phyloP scores from a whole-genome alignment of 371 early-diverging fungal genomes.

The Batkoa obscura region DNA sequence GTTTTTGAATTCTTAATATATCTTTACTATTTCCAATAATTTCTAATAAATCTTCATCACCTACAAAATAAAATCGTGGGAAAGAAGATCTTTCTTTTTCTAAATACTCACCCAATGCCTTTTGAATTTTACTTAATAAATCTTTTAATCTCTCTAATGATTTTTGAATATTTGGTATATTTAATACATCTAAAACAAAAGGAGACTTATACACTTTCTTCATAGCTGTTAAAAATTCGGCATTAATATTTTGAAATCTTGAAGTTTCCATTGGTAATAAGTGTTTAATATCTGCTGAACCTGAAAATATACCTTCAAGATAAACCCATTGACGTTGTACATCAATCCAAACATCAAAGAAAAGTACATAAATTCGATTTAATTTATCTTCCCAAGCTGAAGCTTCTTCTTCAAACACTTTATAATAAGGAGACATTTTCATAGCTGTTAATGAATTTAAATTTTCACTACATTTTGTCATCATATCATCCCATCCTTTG shows the following conservation, averaged over 20 bases:
- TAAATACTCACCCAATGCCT: conserved; percentile 94
- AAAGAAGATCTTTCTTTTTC: conserved; percentile 91
- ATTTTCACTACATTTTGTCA: conserved; percentile 88
- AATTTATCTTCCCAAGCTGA: conserved; percentile 88
- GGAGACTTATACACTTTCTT: conserved; percentile 96
- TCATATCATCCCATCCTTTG: conserved; percentile 93
- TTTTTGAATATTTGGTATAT: conserved; percentile 84
- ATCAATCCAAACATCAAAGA: conserved; percentile 93
- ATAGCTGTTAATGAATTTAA: conserved; percentile 87
- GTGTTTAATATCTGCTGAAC: conserved; percentile 91
- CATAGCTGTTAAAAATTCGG: conserved; percentile 93
- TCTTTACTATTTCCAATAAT: conserved; percentile 97
- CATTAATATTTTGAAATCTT: conserved; percentile 88
- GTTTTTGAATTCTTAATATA: conserved; percentile 84
- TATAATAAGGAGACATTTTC: conserved; percentile 93
- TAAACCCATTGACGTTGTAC: conserved; percentile 99
- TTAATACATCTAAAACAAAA: conserved; percentile 81
- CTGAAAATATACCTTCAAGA: conserved; percentile 91
- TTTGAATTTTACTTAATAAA: conserved; percentile 83
- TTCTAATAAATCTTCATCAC: conserved; percentile 97
- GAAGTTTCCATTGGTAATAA: conserved; percentile 85
- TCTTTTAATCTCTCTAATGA: conserved; percentile 88
- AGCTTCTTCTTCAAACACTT: conserved; percentile 95
- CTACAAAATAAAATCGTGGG: conserved; percentile 99
- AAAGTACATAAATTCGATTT: conserved; percentile 82